Evolutionary conservation across 2,329 filamentous ascomycete species (phyloP), one percentile per base, ranked within the genome.

Genomic region (Ophiocordyceps sinensis): DNA sequence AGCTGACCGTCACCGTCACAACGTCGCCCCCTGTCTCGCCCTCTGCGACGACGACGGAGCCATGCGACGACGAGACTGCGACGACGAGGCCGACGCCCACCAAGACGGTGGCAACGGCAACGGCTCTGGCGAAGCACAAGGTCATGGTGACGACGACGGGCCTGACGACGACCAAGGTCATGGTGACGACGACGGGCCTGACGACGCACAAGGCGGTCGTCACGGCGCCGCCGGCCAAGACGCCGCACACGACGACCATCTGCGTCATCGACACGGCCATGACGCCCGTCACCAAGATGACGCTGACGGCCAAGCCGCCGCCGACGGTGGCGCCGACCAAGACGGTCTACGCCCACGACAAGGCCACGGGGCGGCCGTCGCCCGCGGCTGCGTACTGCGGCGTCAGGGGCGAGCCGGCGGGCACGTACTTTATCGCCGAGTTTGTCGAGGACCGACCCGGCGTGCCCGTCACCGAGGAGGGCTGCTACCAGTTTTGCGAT

Each of bases 401-500:
- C 37, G 53, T 66, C 9, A 57, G 59, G 21, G 63, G 63, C 17
- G 38, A 51, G 42, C 51, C 59, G 1, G 49, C 53, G 2, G 60
- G 59, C 9, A 52, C 53, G 42, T 64, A 55, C 44, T 62, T 65
- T 44, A 46, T 66, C 3, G 61, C 57, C 11, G 56, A 59, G 45
- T 66, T 59, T 44, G 53, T 56, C 36, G 53, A 65, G 47, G 55
- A 66, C 42, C 51, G 46, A 7, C 43, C 44, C 1, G 51, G 47
- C 12, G 55, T 59, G 30, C 48, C 52, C 1, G 57, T 67, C 21
- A 62, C 59, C 3, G 50, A 63, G 8, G 51, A 60, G 43, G 63
- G 61, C 2, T 67, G 65, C 52, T 67, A 56, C 50, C 54, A 64
- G 44, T 63, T 65, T 51, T 67, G 64, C 46, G 46, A 48, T 39